These are phyloP conservation scores for Epichloe uncinata DNA, from an alignment of 2,329 filamentous ascomycete genomes.

Conservation along the genomic window DNA sequence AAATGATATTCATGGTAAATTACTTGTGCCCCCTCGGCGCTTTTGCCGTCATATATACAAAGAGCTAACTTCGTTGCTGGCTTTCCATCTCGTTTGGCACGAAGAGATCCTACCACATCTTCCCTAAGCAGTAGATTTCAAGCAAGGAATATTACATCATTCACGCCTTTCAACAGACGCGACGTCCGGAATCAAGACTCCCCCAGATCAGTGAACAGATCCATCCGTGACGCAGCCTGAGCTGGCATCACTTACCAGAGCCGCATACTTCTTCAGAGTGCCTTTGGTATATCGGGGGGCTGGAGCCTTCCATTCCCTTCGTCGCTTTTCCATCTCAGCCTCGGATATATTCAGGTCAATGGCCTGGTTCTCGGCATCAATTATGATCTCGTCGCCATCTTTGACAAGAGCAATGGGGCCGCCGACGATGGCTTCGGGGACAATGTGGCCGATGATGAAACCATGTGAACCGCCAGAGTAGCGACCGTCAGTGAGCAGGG, in stretches of 20 bases:
- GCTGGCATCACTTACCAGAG: constrained; percentile 44
- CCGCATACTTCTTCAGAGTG: constrained; percentile 58
- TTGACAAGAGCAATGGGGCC: constrained; percentile 73
- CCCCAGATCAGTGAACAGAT: constrained; percentile 7
- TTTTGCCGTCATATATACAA: not conserved
- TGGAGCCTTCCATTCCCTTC: constrained; percentile 49
- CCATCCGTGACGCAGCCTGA: constrained; percentile 45
- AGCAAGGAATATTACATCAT: not conserved
- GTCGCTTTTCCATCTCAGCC: constrained; percentile 46
- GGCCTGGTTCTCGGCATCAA: constrained; percentile 64
- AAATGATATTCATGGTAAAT: not conserved
- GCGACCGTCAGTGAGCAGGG: constrained; percentile 60
- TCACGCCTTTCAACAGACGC: not conserved
- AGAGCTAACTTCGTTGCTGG: not conserved
- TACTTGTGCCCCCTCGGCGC: no score
- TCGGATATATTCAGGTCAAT: constrained; percentile 54
- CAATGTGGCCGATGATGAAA: constrained; percentile 78
- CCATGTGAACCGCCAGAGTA: constrained; percentile 76
- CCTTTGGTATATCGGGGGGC: constrained; percentile 45
- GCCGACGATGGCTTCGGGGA: constrained; percentile 75
- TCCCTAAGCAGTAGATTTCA: not conserved
- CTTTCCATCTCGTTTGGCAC: not conserved
- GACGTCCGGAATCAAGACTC: not conserved
- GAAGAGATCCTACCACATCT: not conserved
- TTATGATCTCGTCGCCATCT: constrained; percentile 69